Conservation (phyloP, 2,329 filamentous ascomycete species). For the Aspergillus floridensis region DNA sequence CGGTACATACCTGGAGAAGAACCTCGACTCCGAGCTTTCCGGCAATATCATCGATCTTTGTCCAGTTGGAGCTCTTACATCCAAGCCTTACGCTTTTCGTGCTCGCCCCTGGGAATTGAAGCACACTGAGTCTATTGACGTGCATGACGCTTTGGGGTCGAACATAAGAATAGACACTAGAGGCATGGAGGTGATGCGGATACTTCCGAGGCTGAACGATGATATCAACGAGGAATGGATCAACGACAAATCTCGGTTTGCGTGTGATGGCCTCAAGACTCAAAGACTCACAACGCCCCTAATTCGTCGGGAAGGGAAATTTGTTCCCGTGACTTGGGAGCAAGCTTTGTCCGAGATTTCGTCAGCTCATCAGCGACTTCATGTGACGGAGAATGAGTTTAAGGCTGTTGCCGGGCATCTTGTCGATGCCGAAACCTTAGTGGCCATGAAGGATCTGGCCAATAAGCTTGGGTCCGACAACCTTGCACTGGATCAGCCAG, state of each 20-base stretch:
- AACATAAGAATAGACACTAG: constrained; percentile 92
- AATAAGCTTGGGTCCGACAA: constrained; percentile 98
- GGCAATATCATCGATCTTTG: constrained; percentile 98
- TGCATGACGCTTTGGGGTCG: constrained; percentile 86
- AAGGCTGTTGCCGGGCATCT: constrained; percentile 91
- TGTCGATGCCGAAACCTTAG: constrained; percentile 86
- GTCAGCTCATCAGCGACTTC: constrained; percentile 72
- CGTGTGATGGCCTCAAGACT: constrained; percentile 93
- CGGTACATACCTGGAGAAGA: constrained; percentile 93
- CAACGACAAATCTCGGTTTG: constrained; percentile 96
- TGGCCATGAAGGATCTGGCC: constrained; percentile 94
- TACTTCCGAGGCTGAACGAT: constrained; percentile 90
- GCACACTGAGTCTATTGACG: constrained; percentile 93
- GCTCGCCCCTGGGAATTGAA: constrained; percentile 96
- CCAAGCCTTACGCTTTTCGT: constrained; percentile 96
- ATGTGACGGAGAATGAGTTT: constrained; percentile 88
- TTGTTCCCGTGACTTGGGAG: constrained; percentile 92
- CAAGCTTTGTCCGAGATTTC: constrained; percentile 87
- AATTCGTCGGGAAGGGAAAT: constrained; percentile 83
- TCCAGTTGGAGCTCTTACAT: constrained; percentile 92
- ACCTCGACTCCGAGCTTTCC: constrained; percentile 90
- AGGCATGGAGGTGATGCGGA: constrained; percentile 92
- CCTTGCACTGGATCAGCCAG: constrained; percentile 84
- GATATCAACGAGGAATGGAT: constrained; percentile 99
- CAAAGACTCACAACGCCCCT: constrained; percentile 92